A percentile compares a stretch with the other conserved stretches of the same genome.
These are phyloP conservation scores for Arachnopeziza araneosa DNA, from an alignment of 2,329 filamentous ascomycete genomes.

Conservation along the genomic window DNA sequence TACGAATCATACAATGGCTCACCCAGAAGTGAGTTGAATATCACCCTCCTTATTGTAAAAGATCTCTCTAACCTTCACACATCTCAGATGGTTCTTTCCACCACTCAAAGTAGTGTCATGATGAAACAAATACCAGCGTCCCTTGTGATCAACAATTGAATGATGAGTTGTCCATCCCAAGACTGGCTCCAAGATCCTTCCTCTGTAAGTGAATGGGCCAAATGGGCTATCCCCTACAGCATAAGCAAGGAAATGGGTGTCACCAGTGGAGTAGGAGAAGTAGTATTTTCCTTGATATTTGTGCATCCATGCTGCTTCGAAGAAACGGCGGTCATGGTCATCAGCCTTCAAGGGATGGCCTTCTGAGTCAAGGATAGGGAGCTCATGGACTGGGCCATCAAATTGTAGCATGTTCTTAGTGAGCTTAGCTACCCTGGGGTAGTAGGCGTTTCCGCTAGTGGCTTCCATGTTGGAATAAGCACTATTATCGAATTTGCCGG, in stretches of 20 bases:
- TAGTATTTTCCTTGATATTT: constrained; percentile 66
- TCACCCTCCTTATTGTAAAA: constrained; percentile 62
- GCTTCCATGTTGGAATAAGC: constrained; percentile 56
- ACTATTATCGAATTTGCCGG: constrained; percentile 47
- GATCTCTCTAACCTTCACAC: constrained; percentile 70
- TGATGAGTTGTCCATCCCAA: constrained; percentile 80
- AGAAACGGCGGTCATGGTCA: constrained; percentile 71
- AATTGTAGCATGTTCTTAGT: constrained; percentile 62
- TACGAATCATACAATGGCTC: neutral
- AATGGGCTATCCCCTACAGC: constrained; percentile 58
- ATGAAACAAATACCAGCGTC: constrained; percentile 69
- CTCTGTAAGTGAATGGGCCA: constrained; percentile 68
- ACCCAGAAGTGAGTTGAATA: constrained; percentile 37
- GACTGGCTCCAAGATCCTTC: constrained; percentile 68
- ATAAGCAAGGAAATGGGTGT: constrained; percentile 70
- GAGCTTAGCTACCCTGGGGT: constrained; percentile 61
- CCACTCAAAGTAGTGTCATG: constrained; percentile 63
- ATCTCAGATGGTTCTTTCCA: constrained; percentile 65
- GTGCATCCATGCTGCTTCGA: constrained; percentile 78
- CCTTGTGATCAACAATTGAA: constrained; percentile 68
- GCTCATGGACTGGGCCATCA: constrained; percentile 47
- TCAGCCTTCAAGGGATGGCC: constrained; percentile 54
- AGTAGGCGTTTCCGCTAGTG: constrained; percentile 52
- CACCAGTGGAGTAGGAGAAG: constrained; percentile 73
- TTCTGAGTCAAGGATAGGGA: constrained; percentile 59